A percentile compares a stretch with the other conserved stretches of the same genome.
These are phyloP conservation scores for Myxozyma vanderwaltii DNA, from an alignment of 805 yeast genomes.

Conservation along the genomic window DNA sequence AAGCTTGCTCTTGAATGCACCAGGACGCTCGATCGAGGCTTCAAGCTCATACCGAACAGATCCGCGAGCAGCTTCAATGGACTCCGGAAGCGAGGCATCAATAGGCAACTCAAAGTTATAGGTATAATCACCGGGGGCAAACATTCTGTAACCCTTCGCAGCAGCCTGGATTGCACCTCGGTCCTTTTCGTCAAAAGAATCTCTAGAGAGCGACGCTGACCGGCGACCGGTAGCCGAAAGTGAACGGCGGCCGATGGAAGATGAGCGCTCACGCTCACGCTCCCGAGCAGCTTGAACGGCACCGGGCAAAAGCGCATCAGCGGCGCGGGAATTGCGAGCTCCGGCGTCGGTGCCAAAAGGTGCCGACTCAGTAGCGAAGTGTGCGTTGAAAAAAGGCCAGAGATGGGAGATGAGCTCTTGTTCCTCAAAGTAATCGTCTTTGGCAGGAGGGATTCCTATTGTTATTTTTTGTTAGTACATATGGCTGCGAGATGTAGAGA, in stretches of 20 bases:
- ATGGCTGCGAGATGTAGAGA: background rate
- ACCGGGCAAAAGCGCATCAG: constrained; percentile 11
- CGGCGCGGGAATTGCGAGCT: constrained; percentile 37
- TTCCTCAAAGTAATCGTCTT: constrained; percentile 63
- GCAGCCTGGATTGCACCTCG: constrained; percentile 11
- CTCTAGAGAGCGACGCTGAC: constrained; percentile 11
- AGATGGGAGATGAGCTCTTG: constrained; percentile 72
- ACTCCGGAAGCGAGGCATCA: constrained; percentile 79
- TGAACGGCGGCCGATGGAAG: constrained; percentile 28
- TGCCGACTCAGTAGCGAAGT: constrained; percentile 45
- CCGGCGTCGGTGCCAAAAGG: constrained; percentile 48
- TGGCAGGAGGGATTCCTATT: constrained; percentile 74
- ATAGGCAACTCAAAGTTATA: constrained; percentile 90
- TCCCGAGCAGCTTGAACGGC: constrained; percentile 20
- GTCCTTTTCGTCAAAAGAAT: constrained; percentile 20
- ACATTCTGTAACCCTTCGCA: constrained; percentile 50
- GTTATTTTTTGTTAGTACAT: background rate
- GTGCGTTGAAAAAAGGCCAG: constrained; percentile 79
- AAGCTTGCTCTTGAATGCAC: constrained; percentile 82
- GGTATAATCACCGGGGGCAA: constrained; percentile 86
- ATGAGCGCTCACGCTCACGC: constrained; percentile 28
- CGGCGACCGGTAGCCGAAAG: constrained; percentile 21
- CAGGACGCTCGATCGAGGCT: constrained; percentile 71
- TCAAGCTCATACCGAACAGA: constrained; percentile 69
- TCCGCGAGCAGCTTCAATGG: constrained; percentile 79